phyloP scores from a whole-genome alignment of 257 asterid genomes.

The Petunia secreta region DNA sequence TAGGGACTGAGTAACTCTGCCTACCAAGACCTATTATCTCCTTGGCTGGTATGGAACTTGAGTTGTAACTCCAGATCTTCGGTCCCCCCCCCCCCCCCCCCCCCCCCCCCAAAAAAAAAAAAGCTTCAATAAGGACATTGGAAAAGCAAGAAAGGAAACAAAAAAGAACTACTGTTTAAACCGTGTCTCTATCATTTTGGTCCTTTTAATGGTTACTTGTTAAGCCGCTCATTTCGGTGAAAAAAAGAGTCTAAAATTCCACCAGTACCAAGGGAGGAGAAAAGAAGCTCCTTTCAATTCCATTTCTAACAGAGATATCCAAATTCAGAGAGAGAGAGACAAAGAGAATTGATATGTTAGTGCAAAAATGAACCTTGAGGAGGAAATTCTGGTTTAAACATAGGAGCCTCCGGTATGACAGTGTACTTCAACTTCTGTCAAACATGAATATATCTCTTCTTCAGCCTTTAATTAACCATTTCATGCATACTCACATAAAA shows the following conservation, averaged over 20 bases:
- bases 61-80: neutral
- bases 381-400: conserved; percentile 94
- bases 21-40: neutral
- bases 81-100: no score
- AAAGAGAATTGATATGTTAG: neutral
- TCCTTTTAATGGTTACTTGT: no score
- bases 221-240: no score
- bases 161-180: neutral
- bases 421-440: conserved; percentile 81
- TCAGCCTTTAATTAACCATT: neutral
- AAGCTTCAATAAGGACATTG: neutral
- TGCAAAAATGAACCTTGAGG: conserved; percentile 69
- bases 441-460: conserved; percentile 23
- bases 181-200: no score
- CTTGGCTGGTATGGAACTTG: neutral
- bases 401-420: conserved; percentile 87
- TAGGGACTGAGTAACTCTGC: neutral
- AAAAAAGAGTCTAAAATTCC: neutral
- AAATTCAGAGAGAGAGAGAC: neutral
- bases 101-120: no score
- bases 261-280: neutral
- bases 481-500: conserved; percentile 12
- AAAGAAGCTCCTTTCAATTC: neutral
- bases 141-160: neutral
- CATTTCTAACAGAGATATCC: neutral